Percentiles rank a stretch among this genome's conserved stretches.
These are phyloP conservation scores for Blechomonas ayalai DNA, from an alignment of 208 protist genomes.

Conservation along the genomic window DNA sequence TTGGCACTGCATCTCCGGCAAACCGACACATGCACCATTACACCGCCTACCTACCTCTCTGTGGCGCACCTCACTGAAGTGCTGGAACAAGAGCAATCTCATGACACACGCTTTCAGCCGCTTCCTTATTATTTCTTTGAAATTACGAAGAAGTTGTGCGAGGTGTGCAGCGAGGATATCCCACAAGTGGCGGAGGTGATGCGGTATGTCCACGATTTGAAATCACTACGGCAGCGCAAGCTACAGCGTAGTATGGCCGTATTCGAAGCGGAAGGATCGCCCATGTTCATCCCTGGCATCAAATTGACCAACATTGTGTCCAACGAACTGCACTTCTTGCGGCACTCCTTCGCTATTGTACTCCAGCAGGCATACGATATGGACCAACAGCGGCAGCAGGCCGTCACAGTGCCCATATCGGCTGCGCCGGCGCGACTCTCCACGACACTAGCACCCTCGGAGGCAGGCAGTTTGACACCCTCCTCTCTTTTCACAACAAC, in stretches of 20 bases:
- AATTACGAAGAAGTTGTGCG: conserved; percentile 47
- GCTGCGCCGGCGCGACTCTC: conserved; percentile 2
- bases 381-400: conserved; percentile 34
- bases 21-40: conserved; percentile 74
- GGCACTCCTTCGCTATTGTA: conserved; percentile 61
- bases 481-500: not conserved
- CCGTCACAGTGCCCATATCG: conserved; percentile 14
- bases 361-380: conserved; percentile 61
- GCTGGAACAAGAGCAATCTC: conserved; percentile 49
- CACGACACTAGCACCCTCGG: not conserved
- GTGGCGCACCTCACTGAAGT: conserved; percentile 44
- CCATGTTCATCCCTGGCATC: conserved; percentile 82
- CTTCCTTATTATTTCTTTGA: conserved; percentile 89
- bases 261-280: conserved; percentile 59
- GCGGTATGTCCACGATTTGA: conserved; percentile 69
- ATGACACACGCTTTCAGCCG: conserved; percentile 63
- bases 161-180: conserved; percentile 35
- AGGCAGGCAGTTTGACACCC: not conserved
- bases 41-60: conserved; percentile 45
- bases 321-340: conserved; percentile 74
- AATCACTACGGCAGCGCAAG: conserved; percentile 67
- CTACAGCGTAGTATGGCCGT: conserved; percentile 73
- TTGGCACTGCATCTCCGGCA: conserved; percentile 76
- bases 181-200: conserved; percentile 58
- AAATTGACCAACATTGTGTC: conserved; percentile 81